These are phyloP conservation scores for Ophiosphaerella herpotricha DNA, from an alignment of 2,329 filamentous ascomycete species.

Conservation along the genomic window DNA sequence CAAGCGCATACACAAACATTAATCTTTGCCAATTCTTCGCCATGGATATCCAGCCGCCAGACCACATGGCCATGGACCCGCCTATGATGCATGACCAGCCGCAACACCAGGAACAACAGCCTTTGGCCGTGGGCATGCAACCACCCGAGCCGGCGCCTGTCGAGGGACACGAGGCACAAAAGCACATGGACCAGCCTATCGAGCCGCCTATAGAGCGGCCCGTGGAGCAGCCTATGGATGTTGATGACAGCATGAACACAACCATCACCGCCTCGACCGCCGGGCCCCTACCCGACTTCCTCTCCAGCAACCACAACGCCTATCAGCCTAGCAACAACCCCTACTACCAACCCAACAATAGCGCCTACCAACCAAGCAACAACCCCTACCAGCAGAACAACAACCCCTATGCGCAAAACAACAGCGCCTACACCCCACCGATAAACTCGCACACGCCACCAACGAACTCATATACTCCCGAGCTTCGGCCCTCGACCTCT, in stretches of 20 bases:
- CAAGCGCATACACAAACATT: conserved; percentile 16
- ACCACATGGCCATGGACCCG: conserved; percentile 8
- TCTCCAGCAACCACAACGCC: conserved; percentile 4
- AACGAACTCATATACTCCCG: conserved; percentile 42
- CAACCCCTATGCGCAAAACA: conserved; percentile 14
- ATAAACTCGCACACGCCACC: conserved; percentile 25
- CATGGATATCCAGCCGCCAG: conserved; percentile 25
- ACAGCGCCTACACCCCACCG: conserved; percentile 47
- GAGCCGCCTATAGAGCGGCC: conserved; percentile 22
- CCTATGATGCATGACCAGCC: not conserved
- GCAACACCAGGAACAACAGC: not conserved
- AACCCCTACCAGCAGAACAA: conserved; percentile 2
- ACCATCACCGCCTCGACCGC: conserved; percentile 50
- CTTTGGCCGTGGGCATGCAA: conserved; percentile 1
- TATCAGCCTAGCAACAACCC: not conserved
- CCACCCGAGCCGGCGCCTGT: conserved; percentile 14
- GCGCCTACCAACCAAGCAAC: conserved; percentile 1
- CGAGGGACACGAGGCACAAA: conserved; percentile 31
- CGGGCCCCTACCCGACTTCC: conserved; percentile 46
- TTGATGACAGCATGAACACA: conserved; percentile 54
- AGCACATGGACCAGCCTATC: conserved; percentile 43
- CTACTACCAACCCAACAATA: not conserved
- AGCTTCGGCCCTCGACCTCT: conserved; percentile 58
- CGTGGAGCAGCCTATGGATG: conserved; percentile 38
- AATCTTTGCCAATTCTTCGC: conserved; percentile 4